Percentiles rank a stretch among this genome's conserved stretches.
These are phyloP conservation scores for Wickerhamiella occidentalis DNA, from an alignment of 805 yeast species.

Conservation along the genomic window DNA sequence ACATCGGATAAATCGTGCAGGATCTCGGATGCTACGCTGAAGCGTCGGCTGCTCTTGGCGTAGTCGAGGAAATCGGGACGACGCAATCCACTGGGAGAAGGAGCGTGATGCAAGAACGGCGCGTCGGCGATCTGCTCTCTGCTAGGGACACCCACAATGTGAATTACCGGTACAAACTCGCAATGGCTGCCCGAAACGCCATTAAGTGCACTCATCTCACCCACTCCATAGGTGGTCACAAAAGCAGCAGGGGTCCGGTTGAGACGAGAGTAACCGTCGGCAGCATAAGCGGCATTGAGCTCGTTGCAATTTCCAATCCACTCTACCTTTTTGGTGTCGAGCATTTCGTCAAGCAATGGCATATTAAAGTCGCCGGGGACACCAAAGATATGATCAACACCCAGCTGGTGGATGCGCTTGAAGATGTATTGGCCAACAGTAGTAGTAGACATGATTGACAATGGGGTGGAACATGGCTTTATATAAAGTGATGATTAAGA, in stretches of 20 bases:
- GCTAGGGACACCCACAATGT: constrained; percentile 69
- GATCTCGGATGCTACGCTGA: constrained; percentile 45
- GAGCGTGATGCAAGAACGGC: constrained; percentile 31
- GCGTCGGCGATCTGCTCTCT: constrained; percentile 30
- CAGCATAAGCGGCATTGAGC: constrained; percentile 78
- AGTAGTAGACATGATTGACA: not conserved
- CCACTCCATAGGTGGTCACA: constrained; percentile 76
- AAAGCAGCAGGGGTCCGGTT: constrained; percentile 53
- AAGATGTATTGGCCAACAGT: constrained; percentile 26
- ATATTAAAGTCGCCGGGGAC: constrained; percentile 38
- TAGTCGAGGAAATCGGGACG: constrained; percentile 58
- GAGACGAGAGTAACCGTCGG: constrained; percentile 74
- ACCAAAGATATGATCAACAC: constrained; percentile 30
- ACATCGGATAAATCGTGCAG: constrained; percentile 37
- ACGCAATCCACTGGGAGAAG: constrained; percentile 27
- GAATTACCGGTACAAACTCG: constrained; percentile 67
- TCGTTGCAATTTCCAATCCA: constrained; percentile 87
- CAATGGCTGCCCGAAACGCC: constrained; percentile 76
- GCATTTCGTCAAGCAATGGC: constrained; percentile 31
- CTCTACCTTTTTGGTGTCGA: constrained; percentile 31
- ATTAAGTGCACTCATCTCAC: constrained; percentile 74
- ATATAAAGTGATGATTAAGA: too few species aligned
- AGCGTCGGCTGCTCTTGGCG: constrained; percentile 45
- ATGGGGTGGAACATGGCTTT: not conserved
- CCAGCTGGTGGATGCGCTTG: constrained; percentile 28